A percentile compares a stretch with the other conserved stretches of the same genome.
phyloP scores from a whole-genome alignment of 768 basidiomycete species.

The Scleroderma citrinum region DNA sequence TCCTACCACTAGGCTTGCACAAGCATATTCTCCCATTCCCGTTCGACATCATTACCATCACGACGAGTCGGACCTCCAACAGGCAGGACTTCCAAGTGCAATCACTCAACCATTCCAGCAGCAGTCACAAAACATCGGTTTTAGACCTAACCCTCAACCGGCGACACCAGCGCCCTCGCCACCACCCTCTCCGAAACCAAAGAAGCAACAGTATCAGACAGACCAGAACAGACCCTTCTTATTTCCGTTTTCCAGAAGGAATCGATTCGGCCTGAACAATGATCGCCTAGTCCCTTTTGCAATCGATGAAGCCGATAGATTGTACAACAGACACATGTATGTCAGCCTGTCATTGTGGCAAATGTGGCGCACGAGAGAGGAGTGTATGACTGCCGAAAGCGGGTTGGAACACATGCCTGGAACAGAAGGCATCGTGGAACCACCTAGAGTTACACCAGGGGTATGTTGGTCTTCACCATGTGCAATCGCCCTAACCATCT shows the following conservation, averaged over 20 bases:
- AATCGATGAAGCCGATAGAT: conserved; percentile 89
- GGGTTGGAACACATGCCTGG: conserved; percentile 80
- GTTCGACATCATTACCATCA: conserved; percentile 93
- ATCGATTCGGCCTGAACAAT: conserved; percentile 43
- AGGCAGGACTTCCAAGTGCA: conserved; percentile 34
- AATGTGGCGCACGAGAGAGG: conserved; percentile 94
- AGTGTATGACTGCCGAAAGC: conserved; percentile 91
- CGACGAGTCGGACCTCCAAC: conserved; percentile 55
- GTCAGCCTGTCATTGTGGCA: conserved; percentile 84
- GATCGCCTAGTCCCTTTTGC: conserved; percentile 84
- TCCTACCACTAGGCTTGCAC: conserved; percentile 65
- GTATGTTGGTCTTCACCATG: conserved; percentile 21
- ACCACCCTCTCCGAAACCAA: conserved; percentile 79
- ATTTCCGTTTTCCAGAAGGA: conserved; percentile 84
- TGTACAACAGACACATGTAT: conserved; percentile 89
- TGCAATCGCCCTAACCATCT: conserved; percentile 1
- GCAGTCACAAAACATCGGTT: conserved; percentile 20
- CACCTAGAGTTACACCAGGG: conserved; percentile 41
- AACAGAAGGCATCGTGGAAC: conserved; percentile 50
- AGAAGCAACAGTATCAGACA: conserved; percentile 98
- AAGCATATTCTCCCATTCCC: conserved; percentile 91
- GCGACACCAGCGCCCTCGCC: conserved; percentile 90
- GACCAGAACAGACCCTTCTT: conserved; percentile 92
- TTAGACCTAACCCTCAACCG: conserved; percentile 51
- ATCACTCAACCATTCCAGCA: conserved; percentile 33